Base-by-base conservation (phyloP, 768 basidiomycete species). In the Hortiboletus campestris region DNA sequence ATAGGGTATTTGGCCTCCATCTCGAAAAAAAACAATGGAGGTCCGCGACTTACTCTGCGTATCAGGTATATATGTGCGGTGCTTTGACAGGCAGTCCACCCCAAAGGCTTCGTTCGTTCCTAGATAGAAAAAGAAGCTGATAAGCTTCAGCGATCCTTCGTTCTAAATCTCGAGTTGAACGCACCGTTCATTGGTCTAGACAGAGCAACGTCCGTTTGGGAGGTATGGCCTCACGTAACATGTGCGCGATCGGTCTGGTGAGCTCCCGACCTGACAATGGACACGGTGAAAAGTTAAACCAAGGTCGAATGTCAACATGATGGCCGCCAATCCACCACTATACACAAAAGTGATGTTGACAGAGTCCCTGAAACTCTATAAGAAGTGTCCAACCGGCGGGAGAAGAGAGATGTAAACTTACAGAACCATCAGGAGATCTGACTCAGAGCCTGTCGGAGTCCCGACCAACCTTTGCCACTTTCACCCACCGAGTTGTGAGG, bases 1-100 rank as follows among this genome's bases (percentile, higher is more conserved):
- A 63, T 45, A 47, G 70, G 70, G 43, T 70, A 68, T 56, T 71
- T 73, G 38, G 64, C 46, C 50, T 72, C 70, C 70, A 71, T 71
- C 49, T 64, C 49, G 56, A 58, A 59, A 59, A 59, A 59, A 51
- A 48, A 49, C 4, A 50, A 51, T 44, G 49, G 60, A 50, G 46
- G 55, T 22, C 25, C 51, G 17, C 19, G 42, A 64, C 69, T 63
- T 53, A 63, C 67, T 45, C 38, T 57, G 49, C 6, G 34, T 51
- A 35, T 20, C 22, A 44, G 60, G 51, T 61, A 62, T 58, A 69
- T 69, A 68, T 69, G 40, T 13, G n/a, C 3, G 14, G n/a, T n/a
- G n/a, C n/a, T 46, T 44, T 63, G 66, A 68, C 64, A 61, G 61
- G n/a, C 4, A 62, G 4, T 50, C 3, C 12, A 49, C 48, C 19